phyloP scores from a whole-genome alignment of 1,284 basidiomycete species.

The Xanthoconium separans region DNA sequence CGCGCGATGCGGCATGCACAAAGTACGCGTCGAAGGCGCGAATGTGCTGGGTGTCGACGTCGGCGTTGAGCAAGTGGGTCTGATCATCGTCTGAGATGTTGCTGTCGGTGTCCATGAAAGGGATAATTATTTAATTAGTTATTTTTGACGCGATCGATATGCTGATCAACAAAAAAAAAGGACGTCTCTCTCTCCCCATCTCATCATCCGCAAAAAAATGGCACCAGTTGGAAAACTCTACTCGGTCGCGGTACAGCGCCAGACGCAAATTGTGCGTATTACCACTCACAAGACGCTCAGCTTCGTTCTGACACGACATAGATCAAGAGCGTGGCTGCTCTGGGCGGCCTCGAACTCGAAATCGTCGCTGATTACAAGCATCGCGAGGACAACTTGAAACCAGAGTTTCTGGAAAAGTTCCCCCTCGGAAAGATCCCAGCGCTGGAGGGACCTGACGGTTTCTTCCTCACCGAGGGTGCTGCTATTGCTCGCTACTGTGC shows the following conservation, averaged over 20 bases:
- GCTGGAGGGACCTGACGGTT: constrained; percentile 76
- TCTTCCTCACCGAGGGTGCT: constrained; percentile 75
- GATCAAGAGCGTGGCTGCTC: constrained; percentile 73
- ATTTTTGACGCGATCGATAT: constrained; percentile 32
- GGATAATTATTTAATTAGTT: constrained; percentile 19
- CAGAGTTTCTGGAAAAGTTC: constrained; percentile 79
- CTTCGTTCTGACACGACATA: constrained; percentile 31
- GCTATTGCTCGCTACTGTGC: constrained; percentile 90
- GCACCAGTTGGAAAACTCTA: constrained; percentile 63
- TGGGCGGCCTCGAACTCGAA: constrained; percentile 69
- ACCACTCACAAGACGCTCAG: background rate
- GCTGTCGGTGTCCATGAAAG: constrained; percentile 29
- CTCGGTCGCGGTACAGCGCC: constrained; percentile 41
- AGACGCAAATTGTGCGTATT: constrained; percentile 51
- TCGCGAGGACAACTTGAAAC: constrained; percentile 73
- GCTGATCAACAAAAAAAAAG: constrained; percentile 27
- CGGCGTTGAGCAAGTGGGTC: constrained; percentile 10
- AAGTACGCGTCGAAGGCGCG: constrained; percentile 85
- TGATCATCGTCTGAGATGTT: constrained; percentile 31
- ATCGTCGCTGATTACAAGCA: constrained; percentile 58
- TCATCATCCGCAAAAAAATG: constrained; percentile 40
- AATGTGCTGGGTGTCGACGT: background rate
- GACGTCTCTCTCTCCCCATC: constrained; percentile 2
- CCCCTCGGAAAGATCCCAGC: constrained; percentile 85
- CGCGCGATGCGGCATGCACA: constrained; percentile 56